Evolutionary conservation across 1,139 yeast species (phyloP), one percentile per base, ranked within the genome.

Genomic region (Nakaseomyces sp.): DNA sequence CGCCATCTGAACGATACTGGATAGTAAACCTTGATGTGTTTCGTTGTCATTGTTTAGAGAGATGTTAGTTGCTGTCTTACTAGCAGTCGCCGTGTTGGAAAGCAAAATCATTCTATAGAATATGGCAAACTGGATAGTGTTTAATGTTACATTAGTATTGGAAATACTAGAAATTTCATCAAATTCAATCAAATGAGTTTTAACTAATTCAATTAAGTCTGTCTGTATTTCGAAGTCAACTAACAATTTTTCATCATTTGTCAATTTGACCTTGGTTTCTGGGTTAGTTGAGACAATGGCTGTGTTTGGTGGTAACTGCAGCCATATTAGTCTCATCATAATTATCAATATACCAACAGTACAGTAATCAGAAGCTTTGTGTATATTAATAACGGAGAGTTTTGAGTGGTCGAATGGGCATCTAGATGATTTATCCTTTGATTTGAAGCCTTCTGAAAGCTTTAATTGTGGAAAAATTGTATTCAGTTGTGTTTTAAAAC

Each of bases 1-100:
- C n/a, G 73, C 72, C 76, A 75, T 73, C 51, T 74, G 79, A 31
- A 74, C 65, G 16, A 75, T 62, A 66, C 67, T 48, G 52, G 71
- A 73, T 40, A 52, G 62, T 51, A 55, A 68, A 43, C 54, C 71
- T 60, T 54, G 75, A 47, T 67, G 67, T 35, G 75, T 77, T 41
- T 68, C 67, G 43, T 71, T 70, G 54, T 74, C 79, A 25, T 67
- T 66, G 32, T 69, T 66, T 8, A 58, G 4, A 9, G 38, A 20
- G 43, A 40, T 44, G 25, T 43, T 49, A 20, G 51, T 41, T 20
- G 47, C 45, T 4, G 49, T 45, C 8, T 49, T 46, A 3, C 48
- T 45, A 8, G 47, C 40, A 9, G 47, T 43, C 25, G 53, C 57
- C 24, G 79, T 78, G 9, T 78, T 70, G 50, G 68, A 68, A 46